Evolutionary conservation across 1,139 yeast species (phyloP), one percentile per base, ranked within the genome.

Genomic region (Candida sp.): DNA sequence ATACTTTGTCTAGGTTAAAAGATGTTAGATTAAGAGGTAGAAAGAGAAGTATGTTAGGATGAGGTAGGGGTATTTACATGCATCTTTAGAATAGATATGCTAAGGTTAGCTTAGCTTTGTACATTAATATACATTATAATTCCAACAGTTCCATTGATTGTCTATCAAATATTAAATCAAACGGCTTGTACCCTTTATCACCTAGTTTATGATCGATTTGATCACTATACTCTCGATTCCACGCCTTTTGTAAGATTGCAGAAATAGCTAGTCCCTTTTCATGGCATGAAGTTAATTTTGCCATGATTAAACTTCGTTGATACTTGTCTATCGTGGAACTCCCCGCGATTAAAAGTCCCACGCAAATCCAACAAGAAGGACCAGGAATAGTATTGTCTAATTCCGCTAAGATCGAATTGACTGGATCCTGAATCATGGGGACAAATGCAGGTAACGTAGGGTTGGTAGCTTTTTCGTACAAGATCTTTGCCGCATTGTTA

Each of bases 21-120:
- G 95, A 87, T 42, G 99, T 93, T 1, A 73, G 98, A 54, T 64
- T 86, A 67, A 79, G 99, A 58, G 99, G 99, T 1, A 76, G 99
- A 53, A 93, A 93, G 75, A 77, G 99, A 63, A 86, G 96, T 50
- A 88, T 91, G 97, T 70, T 91, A 41, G 98, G 98, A 9, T 87
- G 43, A 39, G 7, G n/a, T n/a, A n/a, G n/a, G n/a, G n/a, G n/a
- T n/a, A n/a, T n/a, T n/a, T n/a, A n/a, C n/a, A n/a, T n/a, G n/a
- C n/a, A n/a, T n/a, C n/a, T n/a, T n/a, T n/a, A n/a, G n/a, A n/a
- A n/a, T n/a, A n/a, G n/a, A n/a, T n/a, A n/a, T n/a, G n/a, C n/a
- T n/a, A n/a, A n/a, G n/a, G n/a, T n/a, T n/a, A n/a, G n/a, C n/a
- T n/a, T n/a, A n/a, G n/a, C 8, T 25, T 25, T 25, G 9, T 25